Conservation (phyloP, 257 asterid species). For the Jasminum sambac region DNA sequence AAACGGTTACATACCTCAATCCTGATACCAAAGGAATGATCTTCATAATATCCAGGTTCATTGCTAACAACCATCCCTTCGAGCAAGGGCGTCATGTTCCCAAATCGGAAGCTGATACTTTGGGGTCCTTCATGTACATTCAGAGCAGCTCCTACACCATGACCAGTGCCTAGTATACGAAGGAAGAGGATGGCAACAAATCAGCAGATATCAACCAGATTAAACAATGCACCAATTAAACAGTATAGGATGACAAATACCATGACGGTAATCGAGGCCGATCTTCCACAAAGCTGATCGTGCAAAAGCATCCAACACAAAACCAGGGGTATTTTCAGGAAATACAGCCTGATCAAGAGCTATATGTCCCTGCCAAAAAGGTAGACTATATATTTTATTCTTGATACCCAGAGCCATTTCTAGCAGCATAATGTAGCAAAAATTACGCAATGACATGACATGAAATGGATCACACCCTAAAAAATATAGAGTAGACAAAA, state of each 20-base stretch:
- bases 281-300: constrained; percentile 93
- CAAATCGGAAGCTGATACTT: constrained; percentile 94
- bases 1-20: constrained; percentile 66
- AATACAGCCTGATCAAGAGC: constrained; percentile 94
- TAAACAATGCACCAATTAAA: not conserved
- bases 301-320: constrained; percentile 93
- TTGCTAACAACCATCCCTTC: constrained; percentile 97
- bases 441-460: constrained; percentile 18
- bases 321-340: constrained; percentile 96
- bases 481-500: constrained; percentile 10
- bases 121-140: constrained; percentile 99
- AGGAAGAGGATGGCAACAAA: constrained; percentile 7
- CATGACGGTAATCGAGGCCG: constrained; percentile 99
- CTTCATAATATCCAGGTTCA: constrained; percentile 99
- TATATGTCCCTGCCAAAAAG: constrained; percentile 81
- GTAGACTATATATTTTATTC: constrained; percentile 16
- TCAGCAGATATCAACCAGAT: constrained; percentile 18
- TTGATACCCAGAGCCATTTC: constrained; percentile 6
- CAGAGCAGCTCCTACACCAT: constrained; percentile 98
- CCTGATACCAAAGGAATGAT: constrained; percentile 92
- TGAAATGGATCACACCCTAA: not conserved
- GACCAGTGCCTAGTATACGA: constrained; percentile 79
- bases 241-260: constrained; percentile 38
- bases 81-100: constrained; percentile 87
- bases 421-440: constrained; percentile 10